These are phyloP conservation scores for Raphanus raphanistrum DNA, from an alignment of 345 rosid species.

Conservation along the genomic window DNA sequence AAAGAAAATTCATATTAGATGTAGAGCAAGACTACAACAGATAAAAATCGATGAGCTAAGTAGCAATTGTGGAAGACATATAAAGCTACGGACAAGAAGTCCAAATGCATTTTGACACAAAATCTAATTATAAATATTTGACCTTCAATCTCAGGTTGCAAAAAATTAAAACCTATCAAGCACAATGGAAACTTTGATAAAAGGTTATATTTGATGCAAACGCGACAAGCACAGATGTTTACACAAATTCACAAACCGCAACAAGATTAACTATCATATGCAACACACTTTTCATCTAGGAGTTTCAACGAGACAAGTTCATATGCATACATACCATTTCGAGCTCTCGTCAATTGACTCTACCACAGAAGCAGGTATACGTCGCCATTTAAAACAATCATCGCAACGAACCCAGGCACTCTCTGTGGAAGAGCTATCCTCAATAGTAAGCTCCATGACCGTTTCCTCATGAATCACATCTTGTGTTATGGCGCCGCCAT, in stretches of 20 bases:
- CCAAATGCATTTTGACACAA: background rate
- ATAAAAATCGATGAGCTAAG: background rate
- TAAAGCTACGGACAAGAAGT: background rate
- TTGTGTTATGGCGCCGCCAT: slow-evolving; percentile 30
- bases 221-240: background rate
- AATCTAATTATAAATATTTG: background rate
- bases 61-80: background rate
- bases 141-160: background rate
- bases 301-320: slow-evolving; percentile 7
- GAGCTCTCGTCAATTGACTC: slow-evolving; percentile 68
- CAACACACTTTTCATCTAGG: background rate
- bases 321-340: slow-evolving; percentile 57
- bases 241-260: background rate
- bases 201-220: background rate
- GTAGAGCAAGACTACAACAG: background rate
- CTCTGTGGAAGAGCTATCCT: slow-evolving; percentile 46
- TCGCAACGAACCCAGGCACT: slow-evolving; percentile 98
- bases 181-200: background rate
- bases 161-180: background rate
- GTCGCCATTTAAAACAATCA: slow-evolving; percentile 93
- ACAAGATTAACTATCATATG: slow-evolving; percentile 6
- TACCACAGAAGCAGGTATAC: slow-evolving; percentile 71
- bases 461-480: slow-evolving; percentile 45
- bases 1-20: slow-evolving; percentile 22
- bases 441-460: slow-evolving; percentile 38